A percentile compares a stretch with the other conserved stretches of the same genome.
These are phyloP conservation scores for Tolypocladium endophyticum DNA, from an alignment of 2,329 filamentous ascomycete species.

Conservation along the genomic window DNA sequence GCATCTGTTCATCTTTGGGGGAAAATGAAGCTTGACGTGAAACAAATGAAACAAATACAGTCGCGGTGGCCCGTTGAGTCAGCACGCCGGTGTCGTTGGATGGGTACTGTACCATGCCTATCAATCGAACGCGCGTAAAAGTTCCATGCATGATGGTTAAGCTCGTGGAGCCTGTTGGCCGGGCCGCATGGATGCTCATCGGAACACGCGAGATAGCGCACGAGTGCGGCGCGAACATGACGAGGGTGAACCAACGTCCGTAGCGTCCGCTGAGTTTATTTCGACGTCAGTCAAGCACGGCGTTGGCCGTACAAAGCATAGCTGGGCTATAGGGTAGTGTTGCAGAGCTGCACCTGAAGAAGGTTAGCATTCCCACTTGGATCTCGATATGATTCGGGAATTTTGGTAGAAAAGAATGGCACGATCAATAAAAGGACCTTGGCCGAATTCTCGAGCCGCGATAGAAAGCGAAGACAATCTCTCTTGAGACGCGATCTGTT, in stretches of 20 bases:
- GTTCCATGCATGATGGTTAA: not conserved
- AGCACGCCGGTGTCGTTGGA: not conserved
- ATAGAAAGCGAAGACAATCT: too few species aligned
- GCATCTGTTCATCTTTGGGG: not conserved
- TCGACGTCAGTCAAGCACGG: too few species aligned
- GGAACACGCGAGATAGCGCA: not conserved
- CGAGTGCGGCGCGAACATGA: not conserved
- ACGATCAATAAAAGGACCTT: too few species aligned
- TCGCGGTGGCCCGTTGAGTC: not conserved
- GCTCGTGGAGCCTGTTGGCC: not conserved
- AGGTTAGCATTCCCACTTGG: not conserved
- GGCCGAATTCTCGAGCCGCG: not conserved
- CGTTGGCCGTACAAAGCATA: not conserved
- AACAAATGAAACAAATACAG: not conserved
- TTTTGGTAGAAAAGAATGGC: too few species aligned
- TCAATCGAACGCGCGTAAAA: not conserved
- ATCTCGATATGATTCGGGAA: too few species aligned
- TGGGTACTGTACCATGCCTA: not conserved
- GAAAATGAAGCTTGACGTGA: not conserved
- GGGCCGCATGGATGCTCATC: not conserved
- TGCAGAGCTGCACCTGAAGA: not conserved
- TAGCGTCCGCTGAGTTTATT: not conserved
- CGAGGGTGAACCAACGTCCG: not conserved
- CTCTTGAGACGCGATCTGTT: not conserved
- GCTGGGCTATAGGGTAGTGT: not conserved